A percentile compares a stretch with the other conserved stretches of the same genome.
Conservation (phyloP, 169 alveolate genomes). For the Theileria annulata region DNA sequence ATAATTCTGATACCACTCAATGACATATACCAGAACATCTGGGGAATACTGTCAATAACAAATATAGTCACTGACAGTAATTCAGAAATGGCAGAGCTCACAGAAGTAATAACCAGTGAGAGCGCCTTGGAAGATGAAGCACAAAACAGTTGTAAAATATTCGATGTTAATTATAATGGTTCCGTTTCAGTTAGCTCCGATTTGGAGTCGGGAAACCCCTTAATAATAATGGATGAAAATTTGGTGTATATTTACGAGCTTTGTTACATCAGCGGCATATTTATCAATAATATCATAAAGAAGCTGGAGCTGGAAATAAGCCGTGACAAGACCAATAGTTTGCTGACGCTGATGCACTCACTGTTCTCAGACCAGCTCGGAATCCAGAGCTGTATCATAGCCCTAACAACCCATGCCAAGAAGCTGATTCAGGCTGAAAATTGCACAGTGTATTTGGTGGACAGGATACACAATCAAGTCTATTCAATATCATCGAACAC, state of each 20-base stretch:
- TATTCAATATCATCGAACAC: slow-evolving; percentile 68
- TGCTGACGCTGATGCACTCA: slow-evolving; percentile 68
- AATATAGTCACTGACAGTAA: neutral
- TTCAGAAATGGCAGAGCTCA: neutral
- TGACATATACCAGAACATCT: slow-evolving; percentile 35
- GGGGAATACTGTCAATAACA: slow-evolving; percentile 56
- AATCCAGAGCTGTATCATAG: slow-evolving; percentile 64
- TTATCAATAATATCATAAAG: slow-evolving; percentile 45
- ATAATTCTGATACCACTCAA: slow-evolving; percentile 54
- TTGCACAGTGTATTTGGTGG: slow-evolving; percentile 67
- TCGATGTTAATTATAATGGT: neutral
- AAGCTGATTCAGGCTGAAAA: slow-evolving; percentile 65
- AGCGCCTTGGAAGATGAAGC: neutral
- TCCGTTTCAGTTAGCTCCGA: neutral
- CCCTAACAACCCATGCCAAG: slow-evolving; percentile 64
- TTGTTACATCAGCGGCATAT: slow-evolving; percentile 59
- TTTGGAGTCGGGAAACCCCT: neutral
- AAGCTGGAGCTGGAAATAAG: slow-evolving; percentile 54
- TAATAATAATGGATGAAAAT: slow-evolving; percentile 6
- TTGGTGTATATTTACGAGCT: slow-evolving; percentile 39
- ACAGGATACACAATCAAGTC: slow-evolving; percentile 53
- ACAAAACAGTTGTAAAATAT: neutral
- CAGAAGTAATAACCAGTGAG: neutral
- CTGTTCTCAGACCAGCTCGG: slow-evolving; percentile 62
- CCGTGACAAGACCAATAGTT: slow-evolving; percentile 51